Evolutionary conservation across 306 rosid species (phyloP), one percentile per base, ranked within the genome.

Genomic region (Abrus pulchellus): DNA sequence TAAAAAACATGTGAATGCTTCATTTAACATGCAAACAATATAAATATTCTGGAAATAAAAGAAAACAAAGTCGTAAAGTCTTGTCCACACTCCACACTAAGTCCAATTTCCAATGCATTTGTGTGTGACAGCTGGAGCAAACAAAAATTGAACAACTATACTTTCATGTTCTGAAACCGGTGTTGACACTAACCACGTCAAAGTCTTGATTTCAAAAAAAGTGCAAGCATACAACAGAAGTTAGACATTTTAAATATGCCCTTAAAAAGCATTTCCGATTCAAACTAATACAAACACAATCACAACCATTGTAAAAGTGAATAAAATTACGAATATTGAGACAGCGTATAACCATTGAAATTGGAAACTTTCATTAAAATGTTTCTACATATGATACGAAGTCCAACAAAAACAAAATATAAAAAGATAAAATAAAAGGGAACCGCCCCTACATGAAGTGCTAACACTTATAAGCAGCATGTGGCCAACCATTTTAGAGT

Each of bases 401-500:
- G 63, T 53, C 52, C 47, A 64, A 78, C 76, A 72, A 50, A 5
- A 60, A 49, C 20, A 60, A 49, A n/a, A 49, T 6, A n/a, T 5
- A 34, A 38, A 14, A 45, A 59, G 33, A 20, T 20, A 20, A 20
- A 20, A 20, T 20, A 20, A 68, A 14, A 3, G 44, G 7, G 43
- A 60, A 12, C 8, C 6, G 1, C 12, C 45, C 27, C 71, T 54
- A 43, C 12, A 62, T 44, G 70, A 80, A 55, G 20, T 12, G 47
- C 50, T 30, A 40, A 54, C 30, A 33, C 56, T 34, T 11, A 3
- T 49, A 40, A 48, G 14, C 47, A 48, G 14, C 47, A 48, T 61
- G 47, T 68, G 43, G 69, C 78, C 62, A 77, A 9, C 44, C 78
- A 59, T 78, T 57, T 78, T 30, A 53, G 30, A 28, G 50, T 52